Evolutionary conservation across 163 green algal species (phyloP).

Genomic region (Chloromonas sp.): DNA sequence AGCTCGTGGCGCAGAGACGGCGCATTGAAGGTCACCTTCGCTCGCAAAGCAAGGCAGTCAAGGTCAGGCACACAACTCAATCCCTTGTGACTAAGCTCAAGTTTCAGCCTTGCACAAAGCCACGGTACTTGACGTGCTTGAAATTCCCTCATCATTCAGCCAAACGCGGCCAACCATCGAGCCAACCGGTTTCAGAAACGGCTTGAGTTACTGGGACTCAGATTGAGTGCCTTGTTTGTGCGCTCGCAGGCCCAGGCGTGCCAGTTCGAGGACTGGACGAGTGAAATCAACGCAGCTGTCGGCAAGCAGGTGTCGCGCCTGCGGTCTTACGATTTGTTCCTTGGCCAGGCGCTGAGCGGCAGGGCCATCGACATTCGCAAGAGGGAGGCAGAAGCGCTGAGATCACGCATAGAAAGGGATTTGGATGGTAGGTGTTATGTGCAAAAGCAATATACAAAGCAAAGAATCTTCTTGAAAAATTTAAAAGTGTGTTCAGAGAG

Average conservation of each 20-base stretch:
- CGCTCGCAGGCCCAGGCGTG: neutral
- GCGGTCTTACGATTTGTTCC: constrained; percentile 38
- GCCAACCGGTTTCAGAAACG: too few species aligned
- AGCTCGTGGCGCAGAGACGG: constrained; percentile 55
- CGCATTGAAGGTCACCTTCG: constrained; percentile 44
- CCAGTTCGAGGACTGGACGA: constrained; percentile 14
- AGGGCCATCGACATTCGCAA: constrained; percentile 54
- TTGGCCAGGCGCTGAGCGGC: constrained; percentile 37
- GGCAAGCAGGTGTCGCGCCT: constrained; percentile 23
- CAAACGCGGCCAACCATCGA: too few species aligned
- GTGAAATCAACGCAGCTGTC: neutral
- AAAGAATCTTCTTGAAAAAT: too few species aligned
- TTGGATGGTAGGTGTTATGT: constrained; percentile 10
- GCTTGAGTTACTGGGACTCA: too few species aligned
- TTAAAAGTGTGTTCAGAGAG: too few species aligned
- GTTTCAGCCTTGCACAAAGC: neutral
- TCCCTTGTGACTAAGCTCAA: neutral
- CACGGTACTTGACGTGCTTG: neutral
- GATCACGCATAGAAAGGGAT: constrained; percentile 16
- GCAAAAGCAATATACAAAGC: neutral
- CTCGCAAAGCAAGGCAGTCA: constrained; percentile 18
- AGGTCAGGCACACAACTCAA: neutral
- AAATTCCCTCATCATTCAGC: neutral
- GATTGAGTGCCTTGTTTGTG: too few species aligned
- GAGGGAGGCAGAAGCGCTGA: constrained; percentile 50